These are phyloP conservation scores for Ogataea degrootiae DNA, from an alignment of 805 yeast species.

Conservation along the genomic window DNA sequence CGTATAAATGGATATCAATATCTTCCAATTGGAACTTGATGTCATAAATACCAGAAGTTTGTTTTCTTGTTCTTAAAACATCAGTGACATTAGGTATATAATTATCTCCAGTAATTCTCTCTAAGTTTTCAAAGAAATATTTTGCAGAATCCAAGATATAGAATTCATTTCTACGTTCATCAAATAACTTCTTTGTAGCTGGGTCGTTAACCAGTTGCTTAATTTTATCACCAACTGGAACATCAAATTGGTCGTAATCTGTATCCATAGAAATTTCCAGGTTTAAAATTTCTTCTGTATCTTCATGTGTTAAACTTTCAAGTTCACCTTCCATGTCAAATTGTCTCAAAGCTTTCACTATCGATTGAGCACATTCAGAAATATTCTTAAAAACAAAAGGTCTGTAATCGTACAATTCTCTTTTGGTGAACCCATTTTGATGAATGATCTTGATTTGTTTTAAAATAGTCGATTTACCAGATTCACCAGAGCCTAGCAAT, in stretches of 20 bases:
- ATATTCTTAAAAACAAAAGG: slow-evolving; percentile 78
- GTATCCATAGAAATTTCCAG: slow-evolving; percentile 51
- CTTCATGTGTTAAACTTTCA: slow-evolving; percentile 29
- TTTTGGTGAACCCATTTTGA: slow-evolving; percentile 64
- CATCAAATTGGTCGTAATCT: slow-evolving; percentile 44
- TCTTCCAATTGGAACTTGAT: slow-evolving; percentile 72
- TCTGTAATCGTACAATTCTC: slow-evolving; percentile 68
- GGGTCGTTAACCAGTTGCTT: slow-evolving; percentile 51
- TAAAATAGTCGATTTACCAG: slow-evolving; percentile 76
- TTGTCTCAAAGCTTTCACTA: slow-evolving; percentile 61
- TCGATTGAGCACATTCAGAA: slow-evolving; percentile 67
- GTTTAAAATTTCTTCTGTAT: slow-evolving; percentile 39
- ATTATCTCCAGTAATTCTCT: slow-evolving; percentile 51
- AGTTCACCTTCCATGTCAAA: slow-evolving; percentile 37
- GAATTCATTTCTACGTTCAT: slow-evolving; percentile 60
- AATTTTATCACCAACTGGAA: slow-evolving; percentile 44
- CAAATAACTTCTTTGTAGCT: slow-evolving; percentile 52
- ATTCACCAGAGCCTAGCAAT: slow-evolving; percentile 82
- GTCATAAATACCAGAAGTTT: slow-evolving; percentile 90
- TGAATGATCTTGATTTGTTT: slow-evolving; percentile 79
- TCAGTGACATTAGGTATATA: slow-evolving; percentile 76
- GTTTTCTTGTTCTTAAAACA: slow-evolving; percentile 80
- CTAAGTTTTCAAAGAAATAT: slow-evolving; percentile 66
- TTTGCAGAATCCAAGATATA: slow-evolving; percentile 82
- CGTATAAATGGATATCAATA: slow-evolving; percentile 59